Evolutionary conservation across 2,329 filamentous ascomycete species (phyloP).

Genomic region (Calonectria henricotiae): DNA sequence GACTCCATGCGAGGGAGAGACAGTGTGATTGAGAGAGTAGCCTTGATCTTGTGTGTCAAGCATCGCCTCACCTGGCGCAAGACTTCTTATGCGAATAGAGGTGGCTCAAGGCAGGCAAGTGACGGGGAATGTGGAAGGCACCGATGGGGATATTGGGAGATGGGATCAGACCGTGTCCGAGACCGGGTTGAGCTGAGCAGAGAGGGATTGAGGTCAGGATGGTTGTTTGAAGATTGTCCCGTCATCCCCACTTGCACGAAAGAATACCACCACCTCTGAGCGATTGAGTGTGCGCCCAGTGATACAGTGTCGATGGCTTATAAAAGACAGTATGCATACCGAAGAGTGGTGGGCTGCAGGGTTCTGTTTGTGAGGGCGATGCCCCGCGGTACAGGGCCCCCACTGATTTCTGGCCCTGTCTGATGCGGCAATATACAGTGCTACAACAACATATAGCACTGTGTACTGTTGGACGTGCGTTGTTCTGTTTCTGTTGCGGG

Average conservation of each 20-base stretch:
- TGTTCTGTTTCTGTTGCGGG: slow-evolving; percentile 18
- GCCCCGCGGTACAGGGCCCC: slow-evolving; percentile 19
- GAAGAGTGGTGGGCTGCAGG: background rate
- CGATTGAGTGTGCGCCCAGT: slow-evolving; percentile 23
- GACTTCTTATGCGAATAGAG: slow-evolving; percentile 3
- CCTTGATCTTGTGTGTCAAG: slow-evolving; percentile 23
- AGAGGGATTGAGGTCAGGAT: slow-evolving; percentile 21
- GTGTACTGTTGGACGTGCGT: slow-evolving; percentile 1
- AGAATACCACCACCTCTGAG: slow-evolving; percentile 27
- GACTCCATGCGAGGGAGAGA: slow-evolving; percentile 34
- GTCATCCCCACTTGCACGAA: slow-evolving; percentile 35
- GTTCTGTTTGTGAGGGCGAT: background rate
- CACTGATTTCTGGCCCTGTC: background rate
- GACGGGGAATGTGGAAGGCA: background rate
- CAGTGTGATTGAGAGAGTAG: slow-evolving; percentile 28
- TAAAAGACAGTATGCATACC: slow-evolving; percentile 20
- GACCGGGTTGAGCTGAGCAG: slow-evolving; percentile 15
- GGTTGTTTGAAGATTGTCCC: slow-evolving; percentile 34
- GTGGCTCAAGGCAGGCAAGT: slow-evolving; percentile 4
- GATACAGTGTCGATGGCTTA: slow-evolving; percentile 26
- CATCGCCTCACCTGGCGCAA: slow-evolving; percentile 31
- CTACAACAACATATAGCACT: background rate
- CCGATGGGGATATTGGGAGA: background rate
- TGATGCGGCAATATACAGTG: background rate
- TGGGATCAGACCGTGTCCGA: background rate